phyloP scores from a whole-genome alignment of 140 eudicot species.

The Cichorium intybus region DNA sequence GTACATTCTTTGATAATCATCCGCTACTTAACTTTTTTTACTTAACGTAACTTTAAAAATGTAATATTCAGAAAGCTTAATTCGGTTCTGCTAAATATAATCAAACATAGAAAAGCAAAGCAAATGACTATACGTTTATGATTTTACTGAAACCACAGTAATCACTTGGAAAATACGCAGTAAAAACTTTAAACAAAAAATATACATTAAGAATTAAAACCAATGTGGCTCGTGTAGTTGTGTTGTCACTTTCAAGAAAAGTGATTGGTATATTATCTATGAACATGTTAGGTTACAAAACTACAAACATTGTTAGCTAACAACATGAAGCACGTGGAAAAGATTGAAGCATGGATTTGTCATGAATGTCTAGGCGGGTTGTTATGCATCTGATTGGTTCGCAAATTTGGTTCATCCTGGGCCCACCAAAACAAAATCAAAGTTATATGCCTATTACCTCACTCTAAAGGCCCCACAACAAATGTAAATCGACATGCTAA shows the following conservation, averaged over 20 bases:
- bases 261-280: background rate
- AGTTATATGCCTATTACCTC: background rate
- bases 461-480: background rate
- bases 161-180: too few species aligned
- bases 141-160: too few species aligned
- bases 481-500: too few species aligned
- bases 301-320: background rate
- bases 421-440: background rate
- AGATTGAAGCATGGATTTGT: background rate
- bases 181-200: too few species aligned
- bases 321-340: background rate
- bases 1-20: background rate
- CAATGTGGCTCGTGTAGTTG: background rate
- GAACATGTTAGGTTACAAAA: background rate
- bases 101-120: too few species aligned
- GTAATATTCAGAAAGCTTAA: too few species aligned
- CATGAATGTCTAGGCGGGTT: constrained; percentile 61
- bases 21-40: too few species aligned
- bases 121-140: too few species aligned
- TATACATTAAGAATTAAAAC: too few species aligned
- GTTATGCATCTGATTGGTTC: constrained; percentile 63
- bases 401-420: constrained; percentile 74
- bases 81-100: too few species aligned
- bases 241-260: background rate
- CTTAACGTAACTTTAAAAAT: too few species aligned